phyloP scores from a whole-genome alignment of 805 yeast species.

The Pichia deserticola region DNA sequence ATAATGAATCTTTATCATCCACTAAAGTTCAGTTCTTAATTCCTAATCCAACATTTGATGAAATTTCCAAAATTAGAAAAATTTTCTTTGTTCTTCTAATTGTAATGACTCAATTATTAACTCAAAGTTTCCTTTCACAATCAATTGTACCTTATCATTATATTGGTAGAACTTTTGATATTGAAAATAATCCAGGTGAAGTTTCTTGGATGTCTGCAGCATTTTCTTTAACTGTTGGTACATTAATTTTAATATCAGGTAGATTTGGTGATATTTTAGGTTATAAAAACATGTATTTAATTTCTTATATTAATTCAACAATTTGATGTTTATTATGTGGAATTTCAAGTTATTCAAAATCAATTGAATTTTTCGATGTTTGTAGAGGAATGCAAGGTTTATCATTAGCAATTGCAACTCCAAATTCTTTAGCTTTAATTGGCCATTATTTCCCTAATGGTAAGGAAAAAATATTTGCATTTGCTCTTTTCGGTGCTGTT shows the following conservation, averaged over 20 bases:
- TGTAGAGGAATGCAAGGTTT: conserved; percentile 60
- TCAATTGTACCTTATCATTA: conserved; percentile 22
- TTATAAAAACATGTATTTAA: conserved; percentile 41
- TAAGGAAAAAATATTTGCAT: conserved; percentile 43
- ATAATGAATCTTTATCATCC: too few relatives aligned
- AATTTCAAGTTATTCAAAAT: conserved; percentile 41
- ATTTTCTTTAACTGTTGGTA: conserved; percentile 63
- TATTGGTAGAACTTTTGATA: conserved; percentile 26
- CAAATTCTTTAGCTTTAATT: conserved; percentile 52
- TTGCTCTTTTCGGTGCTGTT: conserved; percentile 50
- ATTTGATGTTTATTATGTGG: conserved; percentile 60
- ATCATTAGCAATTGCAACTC: conserved; percentile 53
- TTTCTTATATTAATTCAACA: conserved; percentile 49
- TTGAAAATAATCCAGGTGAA: conserved; percentile 24
- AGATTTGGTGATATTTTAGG: conserved; percentile 70
- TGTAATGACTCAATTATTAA: conserved; percentile 28
- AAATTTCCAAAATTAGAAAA: conserved; percentile 13
- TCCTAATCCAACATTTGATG: conserved; percentile 16
- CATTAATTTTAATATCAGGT: conserved; percentile 63
- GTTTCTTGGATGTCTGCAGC: conserved; percentile 66
- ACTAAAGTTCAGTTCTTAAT: neutral
- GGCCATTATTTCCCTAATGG: conserved; percentile 43
- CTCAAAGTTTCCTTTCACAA: conserved; percentile 32
- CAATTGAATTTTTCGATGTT: conserved; percentile 42
- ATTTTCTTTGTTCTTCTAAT: conserved; percentile 13